phyloP scores from a whole-genome alignment of 257 asterid species.

The Lithospermum erythrorhizon region DNA sequence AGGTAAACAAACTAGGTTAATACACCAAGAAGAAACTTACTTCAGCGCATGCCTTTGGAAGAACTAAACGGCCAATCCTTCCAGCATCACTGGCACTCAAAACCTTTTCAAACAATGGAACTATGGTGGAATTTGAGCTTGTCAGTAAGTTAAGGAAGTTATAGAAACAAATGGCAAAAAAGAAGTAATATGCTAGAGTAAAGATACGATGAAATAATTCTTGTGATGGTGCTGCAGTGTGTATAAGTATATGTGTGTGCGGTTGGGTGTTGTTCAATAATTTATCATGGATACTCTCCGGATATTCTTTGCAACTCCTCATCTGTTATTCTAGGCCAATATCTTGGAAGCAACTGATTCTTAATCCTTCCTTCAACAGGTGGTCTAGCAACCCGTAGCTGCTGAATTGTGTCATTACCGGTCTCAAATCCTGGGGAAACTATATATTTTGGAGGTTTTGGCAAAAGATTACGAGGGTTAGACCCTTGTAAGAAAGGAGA shows the following conservation, averaged over 20 bases:
- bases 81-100: slow-evolving; percentile 99
- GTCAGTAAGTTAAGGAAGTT: slow-evolving; percentile 42
- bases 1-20: not conserved
- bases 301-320: slow-evolving; percentile 91
- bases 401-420: slow-evolving; percentile 40
- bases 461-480: slow-evolving; percentile 58
- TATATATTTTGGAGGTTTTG: slow-evolving; percentile 49
- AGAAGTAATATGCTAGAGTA: not conserved
- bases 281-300: slow-evolving; percentile 80
- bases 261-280: not conserved
- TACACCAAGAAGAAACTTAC: slow-evolving; percentile 34
- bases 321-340: slow-evolving; percentile 96
- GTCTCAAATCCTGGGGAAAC: slow-evolving; percentile 44
- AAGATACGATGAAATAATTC: not conserved
- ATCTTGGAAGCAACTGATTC: slow-evolving; percentile 94
- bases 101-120: slow-evolving; percentile 94
- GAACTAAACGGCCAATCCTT: slow-evolving; percentile 95
- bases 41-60: slow-evolving; percentile 99
- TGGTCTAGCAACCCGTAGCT: slow-evolving; percentile 84
- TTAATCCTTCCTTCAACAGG: slow-evolving; percentile 90
- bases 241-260: not conserved
- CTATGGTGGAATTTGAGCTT: slow-evolving; percentile 79
- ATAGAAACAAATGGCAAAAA: not conserved
- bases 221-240: not conserved
- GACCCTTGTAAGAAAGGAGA: slow-evolving; percentile 49